Evolutionary conservation across 495 filamentous ascomycete genomes (phyloP).

Genomic region (Aspergillus bertholletiae): DNA sequence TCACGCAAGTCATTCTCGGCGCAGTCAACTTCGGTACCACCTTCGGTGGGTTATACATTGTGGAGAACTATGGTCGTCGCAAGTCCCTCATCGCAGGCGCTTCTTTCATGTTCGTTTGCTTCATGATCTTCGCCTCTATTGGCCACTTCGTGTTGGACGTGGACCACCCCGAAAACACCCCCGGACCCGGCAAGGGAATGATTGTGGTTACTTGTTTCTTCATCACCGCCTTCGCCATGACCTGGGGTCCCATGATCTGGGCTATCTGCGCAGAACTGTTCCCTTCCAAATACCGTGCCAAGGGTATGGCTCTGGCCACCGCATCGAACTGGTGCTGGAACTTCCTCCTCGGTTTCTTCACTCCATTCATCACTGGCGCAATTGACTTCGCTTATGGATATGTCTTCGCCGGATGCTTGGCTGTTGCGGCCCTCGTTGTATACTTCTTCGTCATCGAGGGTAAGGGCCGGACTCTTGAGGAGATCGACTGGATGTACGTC

Average conservation of each 20-base stretch:
- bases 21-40: slow-evolving; percentile 72
- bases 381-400: slow-evolving; percentile 75
- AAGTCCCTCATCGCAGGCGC: slow-evolving; percentile 64
- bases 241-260: slow-evolving; percentile 83
- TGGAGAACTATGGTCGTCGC: slow-evolving; percentile 68
- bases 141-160: slow-evolving; percentile 63
- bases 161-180: slow-evolving; percentile 48
- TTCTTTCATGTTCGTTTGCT: slow-evolving; percentile 64
- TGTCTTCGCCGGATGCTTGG: slow-evolving; percentile 68
- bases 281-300: slow-evolving; percentile 69
- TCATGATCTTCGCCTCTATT: slow-evolving; percentile 68
- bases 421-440: slow-evolving; percentile 55
- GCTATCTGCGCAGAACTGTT: slow-evolving; percentile 75
- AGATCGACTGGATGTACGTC: slow-evolving; percentile 80
- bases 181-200: slow-evolving; percentile 66
- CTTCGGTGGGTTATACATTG: slow-evolving; percentile 66
- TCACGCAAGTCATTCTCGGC: slow-evolving; percentile 71
- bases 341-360: slow-evolving; percentile 78
- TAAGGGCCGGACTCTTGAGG: slow-evolving; percentile 61
- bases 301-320: slow-evolving; percentile 71
- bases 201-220: slow-evolving; percentile 72
- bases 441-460: slow-evolving; percentile 74
- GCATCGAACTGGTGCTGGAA: slow-evolving; percentile 84
- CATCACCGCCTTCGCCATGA: slow-evolving; percentile 51
- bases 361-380: slow-evolving; percentile 61